Conservation (phyloP, 768 basidiomycete genomes). For the Boletus tomentosulus region DNA sequence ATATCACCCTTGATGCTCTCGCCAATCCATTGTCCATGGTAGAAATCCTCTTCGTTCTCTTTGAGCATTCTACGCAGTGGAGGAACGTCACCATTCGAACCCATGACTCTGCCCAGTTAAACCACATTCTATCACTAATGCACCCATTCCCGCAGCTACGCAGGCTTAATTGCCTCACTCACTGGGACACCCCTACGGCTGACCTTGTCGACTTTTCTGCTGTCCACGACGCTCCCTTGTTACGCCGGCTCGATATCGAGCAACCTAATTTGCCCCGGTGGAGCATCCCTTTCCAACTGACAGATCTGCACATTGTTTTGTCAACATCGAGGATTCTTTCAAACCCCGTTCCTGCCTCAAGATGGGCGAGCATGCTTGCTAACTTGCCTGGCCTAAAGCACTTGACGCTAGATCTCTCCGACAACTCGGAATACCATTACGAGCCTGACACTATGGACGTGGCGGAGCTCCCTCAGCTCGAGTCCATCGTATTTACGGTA, state of each 20-base stretch:
- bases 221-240: slow-evolving; percentile 32
- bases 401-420: slow-evolving; percentile 39
- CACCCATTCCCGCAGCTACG: slow-evolving; percentile 36
- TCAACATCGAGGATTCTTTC: slow-evolving; percentile 16
- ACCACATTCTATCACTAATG: slow-evolving; percentile 38
- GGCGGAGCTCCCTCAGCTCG: slow-evolving; percentile 23
- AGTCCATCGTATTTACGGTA: slow-evolving; percentile 28
- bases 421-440: slow-evolving; percentile 23
- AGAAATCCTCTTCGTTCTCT: slow-evolving; percentile 39
- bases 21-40: slow-evolving; percentile 28
- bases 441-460: slow-evolving; percentile 9
- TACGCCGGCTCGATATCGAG: slow-evolving; percentile 32
- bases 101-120: slow-evolving; percentile 34
- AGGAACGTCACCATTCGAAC: slow-evolving; percentile 39
- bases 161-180: slow-evolving; percentile 30
- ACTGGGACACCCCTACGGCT: slow-evolving; percentile 24
- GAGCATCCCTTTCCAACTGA: slow-evolving; percentile 33
- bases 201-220: slow-evolving; percentile 27
- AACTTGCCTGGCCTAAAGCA: slow-evolving; percentile 37
- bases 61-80: slow-evolving; percentile 42
- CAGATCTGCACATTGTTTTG: slow-evolving; percentile 33
- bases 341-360: slow-evolving; percentile 20
- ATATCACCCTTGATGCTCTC: slow-evolving; percentile 41
- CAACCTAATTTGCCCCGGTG: slow-evolving; percentile 36
- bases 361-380: slow-evolving; percentile 33